Conservation (phyloP, 345 rosid species). For the Conringia planisiliqua region DNA sequence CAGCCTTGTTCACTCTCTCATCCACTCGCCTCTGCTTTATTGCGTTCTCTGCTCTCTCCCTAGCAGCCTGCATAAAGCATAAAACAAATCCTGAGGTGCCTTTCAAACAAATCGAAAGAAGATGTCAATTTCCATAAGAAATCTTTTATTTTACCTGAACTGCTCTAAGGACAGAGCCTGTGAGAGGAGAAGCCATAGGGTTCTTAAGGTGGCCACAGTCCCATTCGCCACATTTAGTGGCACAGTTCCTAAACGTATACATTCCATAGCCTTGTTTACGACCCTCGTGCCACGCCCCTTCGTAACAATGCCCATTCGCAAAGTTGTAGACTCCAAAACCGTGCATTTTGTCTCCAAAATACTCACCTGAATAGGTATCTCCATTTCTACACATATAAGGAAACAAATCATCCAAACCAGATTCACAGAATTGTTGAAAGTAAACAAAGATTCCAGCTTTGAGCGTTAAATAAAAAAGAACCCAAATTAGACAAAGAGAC, state of each 20-base stretch:
- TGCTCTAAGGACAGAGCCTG: conserved; percentile 51
- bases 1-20: conserved; percentile 16
- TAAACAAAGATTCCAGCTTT: not conserved
- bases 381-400: conserved; percentile 51
- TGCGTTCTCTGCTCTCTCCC: conserved; percentile 6
- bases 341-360: conserved; percentile 84
- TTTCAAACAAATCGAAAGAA: not conserved
- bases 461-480: not conserved
- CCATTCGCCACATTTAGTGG: conserved; percentile 69
- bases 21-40: conserved; percentile 1
- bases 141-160: conserved; percentile 43
- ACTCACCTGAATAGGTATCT: conserved; percentile 78
- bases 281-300: conserved; percentile 95
- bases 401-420: not conserved
- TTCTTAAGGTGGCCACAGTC: conserved; percentile 52
- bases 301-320: conserved; percentile 76
- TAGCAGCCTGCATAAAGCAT: conserved; percentile 13
- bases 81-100: not conserved
- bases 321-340: conserved; percentile 83
- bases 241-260: conserved; percentile 68
- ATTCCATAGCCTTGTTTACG: conserved; percentile 78
- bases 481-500: not conserved
- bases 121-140: not conserved
- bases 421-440: not conserved
- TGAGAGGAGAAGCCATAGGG: conserved; percentile 38